Percentiles rank a stretch among this genome's conserved stretches.
Evolutionary conservation across 495 filamentous ascomycete species (phyloP).

Genomic region (Annulohypoxylon stygium): DNA sequence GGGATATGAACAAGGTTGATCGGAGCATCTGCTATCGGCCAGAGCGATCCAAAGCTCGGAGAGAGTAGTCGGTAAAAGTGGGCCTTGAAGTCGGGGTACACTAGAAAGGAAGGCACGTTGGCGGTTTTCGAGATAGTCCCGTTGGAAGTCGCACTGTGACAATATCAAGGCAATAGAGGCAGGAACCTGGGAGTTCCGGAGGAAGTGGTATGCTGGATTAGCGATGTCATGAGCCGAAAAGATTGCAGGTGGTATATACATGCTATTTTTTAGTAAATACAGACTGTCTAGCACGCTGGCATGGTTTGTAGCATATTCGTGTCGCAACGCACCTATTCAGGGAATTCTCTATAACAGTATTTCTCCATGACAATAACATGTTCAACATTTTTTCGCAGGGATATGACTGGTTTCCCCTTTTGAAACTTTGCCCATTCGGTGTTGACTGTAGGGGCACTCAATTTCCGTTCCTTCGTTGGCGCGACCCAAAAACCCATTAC

Average conservation of each 20-base stretch:
- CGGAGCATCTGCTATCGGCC: neutral
- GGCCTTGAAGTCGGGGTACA: neutral
- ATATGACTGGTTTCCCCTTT: constrained; percentile 10
- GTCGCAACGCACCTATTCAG: neutral
- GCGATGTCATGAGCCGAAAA: neutral
- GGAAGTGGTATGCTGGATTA: neutral
- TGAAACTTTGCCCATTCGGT: constrained; percentile 2
- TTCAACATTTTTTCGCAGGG: neutral
- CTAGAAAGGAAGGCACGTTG: neutral
- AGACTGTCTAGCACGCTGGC: neutral
- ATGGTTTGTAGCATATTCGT: neutral
- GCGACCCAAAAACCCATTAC: neutral
- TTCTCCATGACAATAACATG: constrained; percentile 30
- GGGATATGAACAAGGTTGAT: neutral
- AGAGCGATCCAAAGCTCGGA: neutral
- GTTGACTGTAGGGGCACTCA: constrained; percentile 5
- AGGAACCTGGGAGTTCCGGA: neutral
- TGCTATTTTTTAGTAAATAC: neutral
- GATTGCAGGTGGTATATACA: neutral
- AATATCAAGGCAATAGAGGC: neutral
- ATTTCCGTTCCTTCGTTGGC: neutral
- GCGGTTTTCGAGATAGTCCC: neutral
- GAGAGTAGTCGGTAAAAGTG: neutral
- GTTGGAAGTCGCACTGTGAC: neutral
- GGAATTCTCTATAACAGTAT: constrained; percentile 19